Evolutionary conservation across 78 protist species (phyloP).

Genomic region (Dictyostelium purpureum): DNA sequence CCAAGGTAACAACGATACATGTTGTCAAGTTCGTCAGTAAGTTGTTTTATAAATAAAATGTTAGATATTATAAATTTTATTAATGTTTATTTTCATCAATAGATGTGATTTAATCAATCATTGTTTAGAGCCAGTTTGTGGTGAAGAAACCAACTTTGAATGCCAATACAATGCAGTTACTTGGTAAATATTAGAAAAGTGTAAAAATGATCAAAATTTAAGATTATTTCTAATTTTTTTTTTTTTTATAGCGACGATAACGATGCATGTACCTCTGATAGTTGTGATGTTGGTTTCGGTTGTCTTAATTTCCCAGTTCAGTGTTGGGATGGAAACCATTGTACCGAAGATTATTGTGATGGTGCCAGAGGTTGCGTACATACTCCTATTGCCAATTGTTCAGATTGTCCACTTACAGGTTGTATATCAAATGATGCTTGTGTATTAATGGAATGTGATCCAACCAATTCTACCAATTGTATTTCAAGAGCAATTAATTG

Average conservation of each 20-base stretch:
- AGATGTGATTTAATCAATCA: not conserved
- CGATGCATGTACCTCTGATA: not conserved
- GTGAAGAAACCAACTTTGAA: not conserved
- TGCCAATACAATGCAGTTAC: not conserved
- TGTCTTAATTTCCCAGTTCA: not conserved
- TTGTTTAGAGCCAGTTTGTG: not conserved
- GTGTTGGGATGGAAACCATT: not conserved
- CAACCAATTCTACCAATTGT: not conserved
- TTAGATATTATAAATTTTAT: not conserved
- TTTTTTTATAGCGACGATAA: too few species aligned
- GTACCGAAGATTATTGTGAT: not conserved
- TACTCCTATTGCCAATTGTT: not conserved
- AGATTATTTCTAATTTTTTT: too few species aligned
- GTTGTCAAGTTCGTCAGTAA: not conserved
- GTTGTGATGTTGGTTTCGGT: slow-evolving; percentile 20
- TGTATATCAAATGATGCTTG: not conserved
- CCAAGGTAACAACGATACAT: slow-evolving; percentile 7
- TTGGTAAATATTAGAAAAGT: too few species aligned
- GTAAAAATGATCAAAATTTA: too few species aligned
- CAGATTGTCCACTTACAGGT: not conserved
- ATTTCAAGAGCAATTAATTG: not conserved
- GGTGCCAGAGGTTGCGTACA: not conserved
- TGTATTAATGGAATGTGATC: not conserved
- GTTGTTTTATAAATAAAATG: too few species aligned
- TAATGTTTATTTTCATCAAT: not conserved